Conservation (phyloP, 2,329 filamentous ascomycete genomes). For the Neofusicoccum kwambonambiense region DNA sequence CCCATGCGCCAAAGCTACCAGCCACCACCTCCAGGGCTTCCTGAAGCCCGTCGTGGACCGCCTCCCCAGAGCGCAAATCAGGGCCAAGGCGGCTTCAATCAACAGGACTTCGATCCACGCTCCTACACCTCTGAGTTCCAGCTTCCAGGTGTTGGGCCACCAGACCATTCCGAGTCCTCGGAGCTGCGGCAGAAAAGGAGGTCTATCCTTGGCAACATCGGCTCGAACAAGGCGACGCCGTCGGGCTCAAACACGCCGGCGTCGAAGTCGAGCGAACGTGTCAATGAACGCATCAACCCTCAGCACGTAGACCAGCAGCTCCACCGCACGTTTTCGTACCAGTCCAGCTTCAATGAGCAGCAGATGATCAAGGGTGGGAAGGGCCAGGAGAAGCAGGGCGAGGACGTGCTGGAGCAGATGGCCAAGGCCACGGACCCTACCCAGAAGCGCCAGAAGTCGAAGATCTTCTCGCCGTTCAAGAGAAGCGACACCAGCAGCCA, state of each 20-base stretch:
- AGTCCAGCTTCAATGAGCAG: constrained; percentile 24
- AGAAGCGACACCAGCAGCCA: not conserved
- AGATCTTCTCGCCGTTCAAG: constrained; percentile 6
- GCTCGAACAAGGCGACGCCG: constrained; percentile 18
- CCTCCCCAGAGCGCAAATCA: not conserved
- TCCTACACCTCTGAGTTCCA: constrained; percentile 43
- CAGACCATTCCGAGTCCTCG: constrained; percentile 7
- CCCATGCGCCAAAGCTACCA: not conserved
- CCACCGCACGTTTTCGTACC: constrained; percentile 26
- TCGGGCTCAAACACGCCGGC: not conserved
- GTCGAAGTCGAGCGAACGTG: constrained; percentile 24
- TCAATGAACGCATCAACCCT: constrained; percentile 20
- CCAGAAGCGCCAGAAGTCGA: not conserved
- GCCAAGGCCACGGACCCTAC: not conserved
- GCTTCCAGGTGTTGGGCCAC: constrained; percentile 37
- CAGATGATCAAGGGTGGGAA: not conserved
- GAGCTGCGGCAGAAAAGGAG: constrained; percentile 4
- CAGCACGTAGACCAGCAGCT: constrained; percentile 12
- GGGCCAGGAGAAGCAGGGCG: not conserved
- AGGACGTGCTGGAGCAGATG: not conserved
- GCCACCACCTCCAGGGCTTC: constrained; percentile 4
- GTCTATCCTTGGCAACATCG: constrained; percentile 40
- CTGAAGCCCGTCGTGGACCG: not conserved
- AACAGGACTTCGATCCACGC: constrained; percentile 30
- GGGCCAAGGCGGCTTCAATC: not conserved